phyloP scores from a whole-genome alignment of 2,329 filamentous ascomycete species.

The Aspergillus neotritici region DNA sequence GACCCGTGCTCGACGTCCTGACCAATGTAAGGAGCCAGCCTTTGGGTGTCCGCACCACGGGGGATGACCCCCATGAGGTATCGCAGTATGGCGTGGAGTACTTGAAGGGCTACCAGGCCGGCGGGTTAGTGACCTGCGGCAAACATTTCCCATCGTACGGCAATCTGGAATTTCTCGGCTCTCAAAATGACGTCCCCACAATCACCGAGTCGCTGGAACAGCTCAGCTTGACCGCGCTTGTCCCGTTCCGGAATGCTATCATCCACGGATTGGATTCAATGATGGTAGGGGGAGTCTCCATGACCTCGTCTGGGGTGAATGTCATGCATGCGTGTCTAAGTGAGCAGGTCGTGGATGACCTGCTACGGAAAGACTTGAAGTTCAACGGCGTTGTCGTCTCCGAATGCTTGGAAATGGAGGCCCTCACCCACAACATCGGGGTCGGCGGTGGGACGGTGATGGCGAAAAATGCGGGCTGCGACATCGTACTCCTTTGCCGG shows the following conservation, averaged over 20 bases:
- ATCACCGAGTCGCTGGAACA: slow-evolving; percentile 94
- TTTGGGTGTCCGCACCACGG: slow-evolving; percentile 79
- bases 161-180: slow-evolving; percentile 87
- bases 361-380: slow-evolving; percentile 79
- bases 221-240: slow-evolving; percentile 80
- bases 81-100: slow-evolving; percentile 87
- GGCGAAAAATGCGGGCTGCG: slow-evolving; percentile 94
- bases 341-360: slow-evolving; percentile 84
- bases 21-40: slow-evolving; percentile 90
- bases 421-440: slow-evolving; percentile 90
- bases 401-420: slow-evolving; percentile 95
- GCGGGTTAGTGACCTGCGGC: slow-evolving; percentile 79
- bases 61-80: slow-evolving; percentile 91
- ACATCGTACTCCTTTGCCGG: slow-evolving; percentile 80
- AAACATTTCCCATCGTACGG: slow-evolving; percentile 97
- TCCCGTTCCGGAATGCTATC: slow-evolving; percentile 88
- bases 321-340: slow-evolving; percentile 93
- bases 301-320: slow-evolving; percentile 85
- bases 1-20: slow-evolving; percentile 86
- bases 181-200: slow-evolving; percentile 84
- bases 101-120: slow-evolving; percentile 88
- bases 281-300: slow-evolving; percentile 92
- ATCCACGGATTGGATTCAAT: slow-evolving; percentile 82
- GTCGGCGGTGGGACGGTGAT: slow-evolving; percentile 95
- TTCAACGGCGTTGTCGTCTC: slow-evolving; percentile 92